phyloP scores from a whole-genome alignment of 2,329 filamentous ascomycete species.

The Fusarium citri region DNA sequence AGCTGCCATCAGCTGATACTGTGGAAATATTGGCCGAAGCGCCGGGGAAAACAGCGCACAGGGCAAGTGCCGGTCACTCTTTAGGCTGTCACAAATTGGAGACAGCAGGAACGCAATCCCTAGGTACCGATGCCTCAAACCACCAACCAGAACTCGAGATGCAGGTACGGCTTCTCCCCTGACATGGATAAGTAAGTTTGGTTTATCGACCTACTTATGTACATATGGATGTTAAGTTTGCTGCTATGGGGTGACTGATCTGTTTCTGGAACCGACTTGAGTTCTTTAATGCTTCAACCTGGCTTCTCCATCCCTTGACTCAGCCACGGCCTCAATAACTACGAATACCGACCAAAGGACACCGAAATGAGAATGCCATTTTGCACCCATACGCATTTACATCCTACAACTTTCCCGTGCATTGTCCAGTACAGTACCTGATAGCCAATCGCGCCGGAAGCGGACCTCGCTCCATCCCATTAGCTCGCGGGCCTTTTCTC shows the following conservation, averaged over 20 bases:
- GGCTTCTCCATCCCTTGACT: slow-evolving; percentile 10
- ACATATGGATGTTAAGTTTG: background rate
- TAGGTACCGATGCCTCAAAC: slow-evolving; percentile 31
- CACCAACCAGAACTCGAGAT: slow-evolving; percentile 44
- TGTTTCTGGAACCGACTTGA: slow-evolving; percentile 28
- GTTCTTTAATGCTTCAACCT: slow-evolving; percentile 26
- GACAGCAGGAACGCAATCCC: slow-evolving; percentile 23
- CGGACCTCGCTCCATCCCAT: slow-evolving; percentile 31
- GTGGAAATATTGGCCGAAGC: slow-evolving; percentile 26
- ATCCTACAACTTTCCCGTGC: slow-evolving; percentile 3
- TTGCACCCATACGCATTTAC: slow-evolving; percentile 7
- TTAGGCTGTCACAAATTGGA: slow-evolving; percentile 31
- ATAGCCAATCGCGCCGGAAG: slow-evolving; percentile 31
- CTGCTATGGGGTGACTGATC: slow-evolving; percentile 13
- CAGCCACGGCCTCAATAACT: slow-evolving; percentile 5
- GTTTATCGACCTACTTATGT: slow-evolving; percentile 1
- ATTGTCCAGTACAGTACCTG: slow-evolving; percentile 19
- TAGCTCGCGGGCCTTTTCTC: slow-evolving; percentile 36
- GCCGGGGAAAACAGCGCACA: slow-evolving; percentile 7
- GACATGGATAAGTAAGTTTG: slow-evolving; percentile 41
- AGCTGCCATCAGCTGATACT: slow-evolving; percentile 13
- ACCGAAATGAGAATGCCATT: slow-evolving; percentile 15
- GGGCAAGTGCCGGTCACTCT: slow-evolving; percentile 18
- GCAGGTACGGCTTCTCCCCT: slow-evolving; percentile 46
- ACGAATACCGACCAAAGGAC: slow-evolving; percentile 1